Conservation (phyloP, 2,329 filamentous ascomycete species). For the Alternaria metachromatica region DNA sequence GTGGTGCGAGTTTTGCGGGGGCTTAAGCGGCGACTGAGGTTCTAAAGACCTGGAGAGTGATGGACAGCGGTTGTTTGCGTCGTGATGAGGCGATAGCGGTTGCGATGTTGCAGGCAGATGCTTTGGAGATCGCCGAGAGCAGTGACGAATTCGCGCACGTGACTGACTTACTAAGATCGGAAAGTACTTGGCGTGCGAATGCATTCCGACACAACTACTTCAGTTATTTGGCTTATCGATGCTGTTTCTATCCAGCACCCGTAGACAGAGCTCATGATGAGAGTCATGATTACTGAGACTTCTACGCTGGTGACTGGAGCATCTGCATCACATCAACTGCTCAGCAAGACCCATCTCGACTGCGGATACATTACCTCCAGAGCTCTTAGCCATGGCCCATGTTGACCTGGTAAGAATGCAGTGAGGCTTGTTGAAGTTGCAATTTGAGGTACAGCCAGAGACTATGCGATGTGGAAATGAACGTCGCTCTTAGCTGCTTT, state of each 20-base stretch:
- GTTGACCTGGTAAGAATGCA: not conserved
- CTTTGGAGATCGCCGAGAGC: slow-evolving; percentile 16
- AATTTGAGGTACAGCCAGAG: not conserved
- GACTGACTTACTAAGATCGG: slow-evolving; percentile 16
- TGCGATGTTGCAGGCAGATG: slow-evolving; percentile 21
- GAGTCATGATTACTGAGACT: not conserved
- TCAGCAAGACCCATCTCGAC: not conserved
- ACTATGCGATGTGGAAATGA: not conserved
- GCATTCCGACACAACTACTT: not conserved
- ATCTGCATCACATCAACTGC: not conserved
- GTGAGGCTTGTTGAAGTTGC: not conserved
- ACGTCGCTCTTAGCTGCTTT: not conserved
- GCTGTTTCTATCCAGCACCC: not conserved
- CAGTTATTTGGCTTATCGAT: not conserved
- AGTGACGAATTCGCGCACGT: slow-evolving; percentile 26
- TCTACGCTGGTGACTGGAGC: not conserved
- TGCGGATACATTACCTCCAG: not conserved
- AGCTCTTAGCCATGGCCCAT: not conserved
- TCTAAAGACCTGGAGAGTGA: not conserved
- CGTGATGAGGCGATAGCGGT: slow-evolving; percentile 9
- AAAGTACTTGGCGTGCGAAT: not conserved
- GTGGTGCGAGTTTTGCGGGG: slow-evolving; percentile 1
- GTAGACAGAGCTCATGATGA: not conserved
- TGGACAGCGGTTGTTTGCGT: not conserved
- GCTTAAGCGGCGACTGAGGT: not conserved